These are phyloP conservation scores for Zygnema cylindricum DNA, from an alignment of 139 green algal species.

Conservation along the genomic window DNA sequence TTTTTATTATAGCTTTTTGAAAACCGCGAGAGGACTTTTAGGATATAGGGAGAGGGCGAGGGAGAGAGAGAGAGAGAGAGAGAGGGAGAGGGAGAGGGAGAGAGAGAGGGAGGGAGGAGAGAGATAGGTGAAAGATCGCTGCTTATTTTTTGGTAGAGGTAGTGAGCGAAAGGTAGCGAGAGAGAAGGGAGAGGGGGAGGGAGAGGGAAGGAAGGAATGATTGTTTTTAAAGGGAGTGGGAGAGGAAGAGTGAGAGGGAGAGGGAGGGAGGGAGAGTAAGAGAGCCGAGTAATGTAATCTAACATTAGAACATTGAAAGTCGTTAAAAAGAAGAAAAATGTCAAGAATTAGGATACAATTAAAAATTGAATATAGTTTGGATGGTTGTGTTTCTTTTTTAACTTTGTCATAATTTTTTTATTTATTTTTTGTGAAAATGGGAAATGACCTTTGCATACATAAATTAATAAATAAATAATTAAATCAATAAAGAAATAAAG, in stretches of 20 bases:
- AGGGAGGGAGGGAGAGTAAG: constrained; percentile 30
- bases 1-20: neutral
- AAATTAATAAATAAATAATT: too few species aligned
- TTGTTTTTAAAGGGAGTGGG: constrained; percentile 2
- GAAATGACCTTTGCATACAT: too few species aligned
- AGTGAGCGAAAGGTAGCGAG: too few species aligned
- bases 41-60: constrained; percentile 8
- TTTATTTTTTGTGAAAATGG: too few species aligned
- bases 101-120: constrained; percentile 15
- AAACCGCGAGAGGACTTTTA: neutral
- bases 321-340: too few species aligned
- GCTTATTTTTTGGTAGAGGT: neutral
- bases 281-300: too few species aligned
- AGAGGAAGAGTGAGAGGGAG: neutral
- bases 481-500: too few species aligned
- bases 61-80: constrained; percentile 19
- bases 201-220: constrained; percentile 11
- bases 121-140: constrained; percentile 24
- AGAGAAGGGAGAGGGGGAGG: constrained; percentile 37
- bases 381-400: too few species aligned
- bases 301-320: too few species aligned
- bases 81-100: constrained; percentile 15
- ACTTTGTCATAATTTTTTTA: too few species aligned
- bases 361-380: too few species aligned
- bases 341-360: too few species aligned